These are phyloP conservation scores for Stenocarpella maydis DNA, from an alignment of 2,329 filamentous ascomycete genomes.

Conservation along the genomic window DNA sequence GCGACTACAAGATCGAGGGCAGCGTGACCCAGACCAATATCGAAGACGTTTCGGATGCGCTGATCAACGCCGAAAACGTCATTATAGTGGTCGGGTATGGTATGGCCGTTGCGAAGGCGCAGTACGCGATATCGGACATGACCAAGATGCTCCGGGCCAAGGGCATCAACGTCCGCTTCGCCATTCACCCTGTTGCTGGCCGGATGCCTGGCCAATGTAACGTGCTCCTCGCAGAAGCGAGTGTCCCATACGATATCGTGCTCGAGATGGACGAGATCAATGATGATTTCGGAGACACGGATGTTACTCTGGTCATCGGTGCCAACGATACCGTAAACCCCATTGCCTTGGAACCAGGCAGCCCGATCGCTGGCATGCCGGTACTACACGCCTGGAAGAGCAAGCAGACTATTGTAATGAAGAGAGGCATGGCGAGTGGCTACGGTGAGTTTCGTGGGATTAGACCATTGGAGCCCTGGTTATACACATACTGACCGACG, in stretches of 20 bases:
- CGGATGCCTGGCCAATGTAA: conserved; percentile 96
- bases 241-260: conserved; percentile 90
- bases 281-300: conserved; percentile 86
- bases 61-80: conserved; percentile 80
- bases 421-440: conserved; percentile 86
- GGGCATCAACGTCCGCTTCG: conserved; percentile 84
- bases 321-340: conserved; percentile 95
- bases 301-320: conserved; percentile 87
- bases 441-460: conserved; percentile 68
- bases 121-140: conserved; percentile 89
- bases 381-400: conserved; percentile 94
- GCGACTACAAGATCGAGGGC: conserved; percentile 80
- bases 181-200: conserved; percentile 89
- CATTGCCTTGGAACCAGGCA: conserved; percentile 83
- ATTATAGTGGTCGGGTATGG: conserved; percentile 93
- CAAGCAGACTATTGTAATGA: conserved; percentile 93
- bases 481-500: conserved; percentile 25
- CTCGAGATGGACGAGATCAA: conserved; percentile 98
- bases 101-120: conserved; percentile 93
- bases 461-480: not conserved
- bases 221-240: conserved; percentile 86
- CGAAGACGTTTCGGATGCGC: conserved; percentile 80
- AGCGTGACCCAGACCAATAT: conserved; percentile 79
- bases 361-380: conserved; percentile 90
- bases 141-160: conserved; percentile 76